Evolutionary conservation across 176 grass and related monocot genomes (phyloP).

Genomic region (Ananas comosus): DNA sequence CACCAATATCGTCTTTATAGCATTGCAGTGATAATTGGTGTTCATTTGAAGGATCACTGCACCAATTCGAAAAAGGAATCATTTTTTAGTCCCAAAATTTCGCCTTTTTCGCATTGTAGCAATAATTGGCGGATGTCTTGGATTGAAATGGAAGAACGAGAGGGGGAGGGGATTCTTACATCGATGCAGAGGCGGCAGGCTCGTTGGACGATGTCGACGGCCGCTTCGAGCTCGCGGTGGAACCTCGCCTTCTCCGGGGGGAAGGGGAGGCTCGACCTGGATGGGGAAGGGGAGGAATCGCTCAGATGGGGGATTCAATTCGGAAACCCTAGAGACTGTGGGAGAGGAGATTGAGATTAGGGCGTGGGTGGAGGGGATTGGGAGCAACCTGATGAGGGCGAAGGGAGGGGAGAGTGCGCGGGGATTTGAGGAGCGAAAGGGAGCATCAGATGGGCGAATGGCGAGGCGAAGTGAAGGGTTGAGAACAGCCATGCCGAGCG

Average conservation of each 20-base stretch:
- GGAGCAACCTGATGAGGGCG: background rate
- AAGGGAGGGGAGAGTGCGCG: background rate
- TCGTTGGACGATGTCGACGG: slow-evolving; percentile 47
- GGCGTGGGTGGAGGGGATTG: background rate
- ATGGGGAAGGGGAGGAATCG: background rate
- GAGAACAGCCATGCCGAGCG: slow-evolving; percentile 31
- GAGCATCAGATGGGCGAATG: background rate
- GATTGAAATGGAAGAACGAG: background rate
- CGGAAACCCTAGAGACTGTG: background rate
- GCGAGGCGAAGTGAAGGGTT: background rate
- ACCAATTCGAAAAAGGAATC: background rate
- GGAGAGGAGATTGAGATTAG: background rate
- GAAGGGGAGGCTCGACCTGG: slow-evolving; percentile 52
- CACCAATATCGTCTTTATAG: background rate
- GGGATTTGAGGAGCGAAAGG: background rate
- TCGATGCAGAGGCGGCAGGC: slow-evolving; percentile 73
- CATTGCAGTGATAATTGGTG: too few species aligned
- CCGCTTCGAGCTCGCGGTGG: slow-evolving; percentile 53
- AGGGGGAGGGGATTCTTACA: slow-evolving; percentile 32
- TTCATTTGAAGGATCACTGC: too few species aligned
- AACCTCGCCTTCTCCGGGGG: slow-evolving; percentile 32
- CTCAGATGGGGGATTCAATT: background rate
- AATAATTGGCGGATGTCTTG: background rate
- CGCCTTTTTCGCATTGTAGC: background rate
- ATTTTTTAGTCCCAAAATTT: background rate